phyloP scores from a whole-genome alignment of 2,329 filamentous ascomycete species.

The Sporothrix inflata region DNA sequence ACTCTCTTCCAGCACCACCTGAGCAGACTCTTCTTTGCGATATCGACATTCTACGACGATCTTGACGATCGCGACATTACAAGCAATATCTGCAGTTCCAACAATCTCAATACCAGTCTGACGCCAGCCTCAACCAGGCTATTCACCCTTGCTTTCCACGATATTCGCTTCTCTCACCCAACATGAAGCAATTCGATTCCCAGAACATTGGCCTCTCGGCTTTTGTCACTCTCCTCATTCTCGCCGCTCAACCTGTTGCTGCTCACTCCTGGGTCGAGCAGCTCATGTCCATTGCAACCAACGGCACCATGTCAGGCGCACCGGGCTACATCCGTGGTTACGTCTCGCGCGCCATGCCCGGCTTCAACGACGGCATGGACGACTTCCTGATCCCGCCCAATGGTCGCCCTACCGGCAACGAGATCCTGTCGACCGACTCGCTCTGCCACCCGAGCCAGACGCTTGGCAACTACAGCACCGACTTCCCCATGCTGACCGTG shows the following conservation, averaged over 20 bases:
- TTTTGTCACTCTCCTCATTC: conserved; percentile 8
- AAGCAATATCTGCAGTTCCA: not conserved
- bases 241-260: conserved; percentile 35
- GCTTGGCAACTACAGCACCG: conserved; percentile 58
- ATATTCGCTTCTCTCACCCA: conserved; percentile 1
- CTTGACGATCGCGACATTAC: conserved; percentile 23
- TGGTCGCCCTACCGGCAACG: conserved; percentile 51
- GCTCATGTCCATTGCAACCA: conserved; percentile 68
- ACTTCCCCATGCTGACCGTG: conserved; percentile 65
- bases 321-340: conserved; percentile 78
- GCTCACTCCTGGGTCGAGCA: conserved; percentile 86
- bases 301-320: conserved; percentile 72
- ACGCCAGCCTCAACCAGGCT: not conserved
- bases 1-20: not conserved
- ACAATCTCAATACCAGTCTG: not conserved
- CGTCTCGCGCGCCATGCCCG: conserved; percentile 57
- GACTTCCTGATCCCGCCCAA: conserved; percentile 65
- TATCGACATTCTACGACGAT: not conserved
- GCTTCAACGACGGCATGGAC: conserved; percentile 62
- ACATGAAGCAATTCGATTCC: conserved; percentile 25
- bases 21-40: not conserved
- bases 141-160: not conserved
- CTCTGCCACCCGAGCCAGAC: conserved; percentile 69
- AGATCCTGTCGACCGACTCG: conserved; percentile 52
- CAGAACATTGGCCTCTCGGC: not conserved